phyloP scores from a whole-genome alignment of 495 filamentous ascomycete species.

The Bathelium albidoporum region DNA sequence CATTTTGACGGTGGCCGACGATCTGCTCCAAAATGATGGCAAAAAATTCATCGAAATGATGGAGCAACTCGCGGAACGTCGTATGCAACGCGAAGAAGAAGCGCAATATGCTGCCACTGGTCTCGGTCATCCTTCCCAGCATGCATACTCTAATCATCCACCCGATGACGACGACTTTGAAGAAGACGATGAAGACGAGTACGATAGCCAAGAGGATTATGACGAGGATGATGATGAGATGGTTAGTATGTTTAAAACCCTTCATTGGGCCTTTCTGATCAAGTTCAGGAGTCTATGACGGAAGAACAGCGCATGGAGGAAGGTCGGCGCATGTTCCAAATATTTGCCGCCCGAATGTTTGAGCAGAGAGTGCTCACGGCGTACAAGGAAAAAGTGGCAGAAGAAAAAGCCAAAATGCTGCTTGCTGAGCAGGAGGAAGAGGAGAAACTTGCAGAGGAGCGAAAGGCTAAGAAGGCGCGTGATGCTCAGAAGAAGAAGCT shows the following conservation, averaged over 20 bases:
- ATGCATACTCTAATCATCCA: conserved; percentile 45
- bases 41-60: conserved; percentile 99
- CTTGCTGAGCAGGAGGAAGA: conserved; percentile 88
- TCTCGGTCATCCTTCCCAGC: conserved; percentile 42
- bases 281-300: conserved; percentile 76
- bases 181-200: conserved; percentile 78
- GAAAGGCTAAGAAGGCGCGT: conserved; percentile 84
- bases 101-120: conserved; percentile 56
- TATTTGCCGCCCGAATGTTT: conserved; percentile 98
- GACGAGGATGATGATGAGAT: conserved; percentile 87
- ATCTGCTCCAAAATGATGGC: conserved; percentile 96
- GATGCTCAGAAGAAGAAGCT: conserved; percentile 91
- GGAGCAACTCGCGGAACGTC: conserved; percentile 94
- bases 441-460: conserved; percentile 57
- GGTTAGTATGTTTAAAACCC: conserved; percentile 35
- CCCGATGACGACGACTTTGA: conserved; percentile 66
- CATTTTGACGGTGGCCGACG: conserved; percentile 96
- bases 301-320: conserved; percentile 99
- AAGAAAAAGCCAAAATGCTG: conserved; percentile 82
- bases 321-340: conserved; percentile 97
- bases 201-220: conserved; percentile 79
- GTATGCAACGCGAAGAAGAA: conserved; percentile 94
- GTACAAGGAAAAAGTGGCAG: conserved; percentile 90
- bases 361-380: conserved; percentile 95
- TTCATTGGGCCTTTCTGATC: conserved; percentile 18